Percentiles rank a stretch among this genome's conserved stretches.
Evolutionary conservation across 345 rosid genomes (phyloP).

Genomic region (Salix exigua): DNA sequence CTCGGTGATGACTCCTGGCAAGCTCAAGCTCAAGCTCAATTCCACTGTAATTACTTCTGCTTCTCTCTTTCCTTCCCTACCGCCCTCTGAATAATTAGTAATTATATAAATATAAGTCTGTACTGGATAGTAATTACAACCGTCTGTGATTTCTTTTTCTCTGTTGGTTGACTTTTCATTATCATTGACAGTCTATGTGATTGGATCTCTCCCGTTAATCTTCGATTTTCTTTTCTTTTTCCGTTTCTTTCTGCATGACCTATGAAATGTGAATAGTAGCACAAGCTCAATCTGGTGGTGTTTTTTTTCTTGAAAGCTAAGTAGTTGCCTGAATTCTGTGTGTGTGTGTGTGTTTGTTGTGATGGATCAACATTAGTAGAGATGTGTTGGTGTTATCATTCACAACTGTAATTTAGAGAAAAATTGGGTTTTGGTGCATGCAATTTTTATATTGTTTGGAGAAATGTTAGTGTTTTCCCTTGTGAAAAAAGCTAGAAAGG

Average conservation of each 20-base stretch:
- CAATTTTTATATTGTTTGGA: background rate
- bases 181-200: background rate
- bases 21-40: conserved; percentile 21
- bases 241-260: background rate
- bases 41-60: conserved; percentile 37
- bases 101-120: background rate
- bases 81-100: background rate
- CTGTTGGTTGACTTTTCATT: background rate
- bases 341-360: background rate
- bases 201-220: background rate
- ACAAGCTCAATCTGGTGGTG: background rate
- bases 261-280: background rate
- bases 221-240: background rate
- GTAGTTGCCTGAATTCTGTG: background rate
- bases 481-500: background rate
- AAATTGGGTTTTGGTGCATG: background rate
- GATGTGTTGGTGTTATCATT: background rate
- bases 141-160: background rate
- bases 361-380: background rate
- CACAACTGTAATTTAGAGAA: background rate
- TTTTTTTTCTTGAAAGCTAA: background rate
- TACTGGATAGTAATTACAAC: no score
- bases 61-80: background rate
- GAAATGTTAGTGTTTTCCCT: background rate
- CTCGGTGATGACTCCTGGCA: conserved; percentile 48